Conservation (phyloP, 2,329 filamentous ascomycete genomes). For the Cephalotrichum gorgonifer region DNA sequence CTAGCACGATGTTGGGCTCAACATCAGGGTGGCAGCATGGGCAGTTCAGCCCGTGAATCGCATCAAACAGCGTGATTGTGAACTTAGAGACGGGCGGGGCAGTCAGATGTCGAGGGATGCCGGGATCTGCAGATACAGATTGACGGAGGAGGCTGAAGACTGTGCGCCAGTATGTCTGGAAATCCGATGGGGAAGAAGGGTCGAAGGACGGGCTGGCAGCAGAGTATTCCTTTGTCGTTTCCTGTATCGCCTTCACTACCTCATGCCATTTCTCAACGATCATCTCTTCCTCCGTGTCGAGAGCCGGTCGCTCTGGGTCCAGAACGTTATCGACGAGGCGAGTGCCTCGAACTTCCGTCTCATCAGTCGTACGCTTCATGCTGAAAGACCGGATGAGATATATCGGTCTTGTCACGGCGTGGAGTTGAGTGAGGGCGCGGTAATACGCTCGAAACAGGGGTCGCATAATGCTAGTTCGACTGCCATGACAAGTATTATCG, state of each 20-base stretch:
- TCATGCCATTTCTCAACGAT: slow-evolving; percentile 1
- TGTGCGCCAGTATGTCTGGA: neutral
- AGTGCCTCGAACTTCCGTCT: too few species aligned
- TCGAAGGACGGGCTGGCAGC: neutral
- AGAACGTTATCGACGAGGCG: too few species aligned
- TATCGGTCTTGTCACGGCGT: too few species aligned
- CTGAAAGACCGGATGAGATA: too few species aligned
- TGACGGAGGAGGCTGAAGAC: neutral
- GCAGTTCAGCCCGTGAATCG: neutral
- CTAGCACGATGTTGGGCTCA: neutral
- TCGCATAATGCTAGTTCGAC: too few species aligned
- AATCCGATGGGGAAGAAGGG: neutral
- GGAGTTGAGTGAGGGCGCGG: too few species aligned
- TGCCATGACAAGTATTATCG: too few species aligned
- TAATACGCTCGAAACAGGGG: too few species aligned
- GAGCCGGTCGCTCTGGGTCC: too few species aligned
- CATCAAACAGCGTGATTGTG: neutral
- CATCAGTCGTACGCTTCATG: too few species aligned
- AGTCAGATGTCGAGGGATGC: neutral
- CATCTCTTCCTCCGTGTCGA: neutral
- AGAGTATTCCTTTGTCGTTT: neutral
- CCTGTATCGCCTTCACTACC: neutral
- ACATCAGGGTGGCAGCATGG: slow-evolving; percentile 2
- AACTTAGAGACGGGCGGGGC: neutral
- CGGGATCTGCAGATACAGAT: neutral